phyloP scores from a whole-genome alignment of 2,329 filamentous ascomycete species.

The Neoarthrinium moseri region DNA sequence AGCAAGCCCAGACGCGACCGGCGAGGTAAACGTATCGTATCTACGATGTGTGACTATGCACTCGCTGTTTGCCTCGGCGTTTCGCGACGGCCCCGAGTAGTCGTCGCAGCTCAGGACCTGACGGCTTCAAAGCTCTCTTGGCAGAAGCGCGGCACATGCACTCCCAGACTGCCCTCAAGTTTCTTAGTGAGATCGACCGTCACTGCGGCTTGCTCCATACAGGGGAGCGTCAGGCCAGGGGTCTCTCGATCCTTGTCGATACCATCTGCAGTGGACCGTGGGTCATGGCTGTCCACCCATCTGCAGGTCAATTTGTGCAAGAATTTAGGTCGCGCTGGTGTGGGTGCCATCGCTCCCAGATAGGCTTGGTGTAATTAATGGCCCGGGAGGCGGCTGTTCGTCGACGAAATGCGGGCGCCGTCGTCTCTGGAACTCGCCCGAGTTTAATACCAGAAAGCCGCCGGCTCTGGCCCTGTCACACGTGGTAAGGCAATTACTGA shows the following conservation, averaged over 20 bases:
- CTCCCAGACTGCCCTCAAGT: neutral
- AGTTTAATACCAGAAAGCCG: conserved; percentile 8
- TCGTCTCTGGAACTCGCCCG: conserved; percentile 8
- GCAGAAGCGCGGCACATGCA: too few species aligned
- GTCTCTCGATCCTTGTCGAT: conserved; percentile 1
- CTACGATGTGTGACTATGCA: too few species aligned
- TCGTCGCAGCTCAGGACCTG: too few species aligned
- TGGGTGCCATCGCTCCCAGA: conserved; percentile 6
- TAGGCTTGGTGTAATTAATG: conserved; percentile 9
- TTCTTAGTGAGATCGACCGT: too few species aligned
- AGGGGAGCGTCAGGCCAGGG: neutral
- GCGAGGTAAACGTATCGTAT: too few species aligned
- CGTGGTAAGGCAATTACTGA: conserved; percentile 4
- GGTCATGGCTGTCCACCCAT: conserved; percentile 1
- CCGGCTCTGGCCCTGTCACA: conserved; percentile 3
- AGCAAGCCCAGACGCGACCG: too few species aligned
- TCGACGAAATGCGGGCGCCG: neutral
- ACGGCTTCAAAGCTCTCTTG: neutral
- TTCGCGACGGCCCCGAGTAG: too few species aligned
- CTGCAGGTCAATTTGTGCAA: conserved; percentile 10
- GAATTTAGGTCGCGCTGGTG: conserved; percentile 6
- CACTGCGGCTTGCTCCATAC: neutral
- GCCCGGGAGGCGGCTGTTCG: conserved; percentile 1
- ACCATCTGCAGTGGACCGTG: conserved; percentile 4
- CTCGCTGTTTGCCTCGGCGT: too few species aligned